phyloP scores from a whole-genome alignment of 2,329 filamentous ascomycete species.

The Parastagonospora avenae region DNA sequence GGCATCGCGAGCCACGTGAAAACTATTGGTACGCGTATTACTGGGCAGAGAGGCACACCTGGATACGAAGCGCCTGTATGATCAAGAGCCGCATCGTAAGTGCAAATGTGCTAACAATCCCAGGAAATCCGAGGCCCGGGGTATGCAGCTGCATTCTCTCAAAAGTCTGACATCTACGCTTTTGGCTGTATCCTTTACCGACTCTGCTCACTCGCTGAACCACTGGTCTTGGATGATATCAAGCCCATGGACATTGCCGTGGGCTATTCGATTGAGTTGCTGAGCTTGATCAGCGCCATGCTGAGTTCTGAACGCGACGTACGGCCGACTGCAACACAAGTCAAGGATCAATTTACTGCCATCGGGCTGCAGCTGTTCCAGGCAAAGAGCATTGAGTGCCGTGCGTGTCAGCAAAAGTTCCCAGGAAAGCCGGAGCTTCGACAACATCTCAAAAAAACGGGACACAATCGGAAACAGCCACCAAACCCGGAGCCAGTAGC shows the following conservation, averaged over 20 bases:
- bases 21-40: conserved; percentile 10
- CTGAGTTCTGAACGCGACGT: conserved; percentile 3
- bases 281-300: conserved; percentile 10
- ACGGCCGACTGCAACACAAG: conserved; percentile 7
- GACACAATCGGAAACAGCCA: background rate
- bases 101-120: background rate
- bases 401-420: conserved; percentile 1
- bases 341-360: conserved; percentile 5
- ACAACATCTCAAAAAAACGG: conserved; percentile 7
- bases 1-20: conserved; percentile 15
- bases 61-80: conserved; percentile 17
- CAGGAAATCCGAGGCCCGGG: conserved; percentile 13
- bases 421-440: background rate
- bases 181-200: conserved; percentile 18
- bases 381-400: background rate
- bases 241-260: conserved; percentile 8
- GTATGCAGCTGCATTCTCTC: conserved; percentile 11
- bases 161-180: conserved; percentile 22
- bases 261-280: conserved; percentile 10
- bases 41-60: conserved; percentile 10
- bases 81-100: too few relatives aligned
- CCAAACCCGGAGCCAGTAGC: background rate
- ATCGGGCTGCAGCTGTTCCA: conserved; percentile 1
- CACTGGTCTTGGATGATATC: conserved; percentile 5
- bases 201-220: conserved; percentile 10